Percentiles rank a stretch among this genome's conserved stretches.
phyloP scores from a whole-genome alignment of 805 yeast genomes.

The Isabelozyma heimii region DNA sequence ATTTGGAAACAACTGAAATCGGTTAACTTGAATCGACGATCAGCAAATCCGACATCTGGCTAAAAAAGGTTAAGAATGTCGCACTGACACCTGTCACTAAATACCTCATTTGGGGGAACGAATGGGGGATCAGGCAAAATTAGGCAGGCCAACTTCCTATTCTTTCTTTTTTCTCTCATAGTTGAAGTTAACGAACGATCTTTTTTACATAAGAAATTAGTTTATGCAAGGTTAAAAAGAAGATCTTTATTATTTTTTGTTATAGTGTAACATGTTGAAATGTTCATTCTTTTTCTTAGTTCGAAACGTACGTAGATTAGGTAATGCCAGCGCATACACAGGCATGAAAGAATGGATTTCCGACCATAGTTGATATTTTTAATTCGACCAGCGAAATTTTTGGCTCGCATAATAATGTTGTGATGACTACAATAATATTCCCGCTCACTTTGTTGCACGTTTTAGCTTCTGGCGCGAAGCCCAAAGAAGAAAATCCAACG shows the following conservation, averaged over 20 bases:
- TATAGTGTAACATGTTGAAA: neutral
- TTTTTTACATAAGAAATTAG: neutral
- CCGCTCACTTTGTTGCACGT: too few relatives aligned
- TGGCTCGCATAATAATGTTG: too few relatives aligned
- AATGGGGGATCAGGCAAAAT: neutral
- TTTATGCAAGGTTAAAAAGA: neutral
- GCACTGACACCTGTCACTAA: neutral
- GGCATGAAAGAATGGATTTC: too few relatives aligned
- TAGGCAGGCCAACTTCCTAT: neutral
- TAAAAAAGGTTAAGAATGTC: neutral
- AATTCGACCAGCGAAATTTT: too few relatives aligned
- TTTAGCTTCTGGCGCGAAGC: too few relatives aligned
- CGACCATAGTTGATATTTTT: too few relatives aligned
- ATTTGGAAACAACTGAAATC: too few relatives aligned
- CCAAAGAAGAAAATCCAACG: too few relatives aligned
- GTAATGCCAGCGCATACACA: too few relatives aligned
- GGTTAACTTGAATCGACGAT: neutral
- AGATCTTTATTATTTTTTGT: neutral
- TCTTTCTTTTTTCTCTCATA: neutral
- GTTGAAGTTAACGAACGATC: neutral
- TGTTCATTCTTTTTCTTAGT: neutral
- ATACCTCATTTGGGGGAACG: neutral
- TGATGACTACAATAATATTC: too few relatives aligned
- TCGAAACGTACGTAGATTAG: neutral
- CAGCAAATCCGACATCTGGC: neutral